phyloP scores from a whole-genome alignment of 1,139 yeast species.

The Candida sp. region DNA sequence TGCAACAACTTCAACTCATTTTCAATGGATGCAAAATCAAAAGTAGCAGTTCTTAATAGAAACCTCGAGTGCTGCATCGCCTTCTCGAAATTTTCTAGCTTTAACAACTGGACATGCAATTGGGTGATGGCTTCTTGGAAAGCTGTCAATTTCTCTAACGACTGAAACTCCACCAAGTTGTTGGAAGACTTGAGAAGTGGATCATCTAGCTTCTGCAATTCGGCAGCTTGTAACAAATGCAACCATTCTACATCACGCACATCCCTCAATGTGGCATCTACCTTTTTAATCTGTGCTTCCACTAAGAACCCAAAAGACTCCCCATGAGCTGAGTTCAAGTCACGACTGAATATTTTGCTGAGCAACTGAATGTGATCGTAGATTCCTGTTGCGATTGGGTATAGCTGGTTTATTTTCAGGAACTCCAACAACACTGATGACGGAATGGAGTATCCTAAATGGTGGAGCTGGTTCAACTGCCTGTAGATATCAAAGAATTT shows the following conservation, averaged over 20 bases:
- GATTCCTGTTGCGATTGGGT: constrained; percentile 63
- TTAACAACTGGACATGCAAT: constrained; percentile 34
- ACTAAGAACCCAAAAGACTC: constrained; percentile 49
- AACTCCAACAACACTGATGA: constrained; percentile 30
- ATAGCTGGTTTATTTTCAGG: constrained; percentile 50
- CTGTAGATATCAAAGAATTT: constrained; percentile 48
- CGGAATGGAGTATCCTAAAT: constrained; percentile 67
- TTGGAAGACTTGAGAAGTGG: constrained; percentile 17
- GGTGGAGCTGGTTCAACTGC: constrained; percentile 56
- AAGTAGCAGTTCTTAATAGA: constrained; percentile 33
- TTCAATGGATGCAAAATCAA: constrained; percentile 19
- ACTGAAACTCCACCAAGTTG: constrained; percentile 40
- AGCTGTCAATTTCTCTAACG: constrained; percentile 38
- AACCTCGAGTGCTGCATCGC: constrained; percentile 23
- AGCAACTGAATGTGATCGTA: constrained; percentile 43
- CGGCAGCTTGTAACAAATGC: constrained; percentile 54
- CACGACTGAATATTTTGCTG: constrained; percentile 28
- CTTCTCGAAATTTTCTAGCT: constrained; percentile 28
- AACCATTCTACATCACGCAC: constrained; percentile 58
- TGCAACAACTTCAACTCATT: constrained; percentile 38
- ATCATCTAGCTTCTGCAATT: constrained; percentile 27
- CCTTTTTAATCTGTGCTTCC: constrained; percentile 33
- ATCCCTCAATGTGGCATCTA: constrained; percentile 26
- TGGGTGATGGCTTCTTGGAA: constrained; percentile 40
- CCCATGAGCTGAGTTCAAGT: constrained; percentile 26